Evolutionary conservation across 169 alveolate genomes (phyloP), one percentile per base, ranked within the genome.

Genomic region (Plasmodium berghei): DNA sequence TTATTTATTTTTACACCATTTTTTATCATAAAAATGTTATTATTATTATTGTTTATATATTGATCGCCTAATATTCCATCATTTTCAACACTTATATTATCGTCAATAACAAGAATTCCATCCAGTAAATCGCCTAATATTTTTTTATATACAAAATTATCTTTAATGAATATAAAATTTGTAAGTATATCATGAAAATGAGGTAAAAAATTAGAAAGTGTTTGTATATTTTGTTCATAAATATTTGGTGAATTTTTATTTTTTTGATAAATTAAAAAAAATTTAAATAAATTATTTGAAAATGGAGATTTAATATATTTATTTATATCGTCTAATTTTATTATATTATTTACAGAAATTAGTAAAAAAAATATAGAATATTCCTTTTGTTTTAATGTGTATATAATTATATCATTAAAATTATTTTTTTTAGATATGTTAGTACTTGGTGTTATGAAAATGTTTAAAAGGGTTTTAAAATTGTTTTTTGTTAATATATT

Each of bases 381-480:
- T 28, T 64, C 90, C 10, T 67, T 80, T 62, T 80, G 90, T 42
- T 66, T 69, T 9, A 80, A 61, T 1, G 90, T 67, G 34, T 48
- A 22, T 1, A 72, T 80, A 9, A 80, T 72, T 5, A 80, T 80
- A 62, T 80, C 90, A 3, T 48, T 20, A 45, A 22, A 4, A 40
- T 12, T 18, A 55, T 34, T 3, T 5, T 5, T 1, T 6, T 54
- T 64, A 2, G 58, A 2, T 24, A 22, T n/a, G 12, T 54, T 70
- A 16, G 66, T 46, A 34, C 34, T 70, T 5, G 83, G 42, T 0
- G 85, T 52, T 20, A 80, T 20, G 54, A 80, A 80, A 20, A 67
- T 80, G 2, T 28, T 55, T 48, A 80, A 22, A 62, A 34, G 42
- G 8, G 71, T n/a, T 28, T 80, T 64, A 14, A 80, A 26, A 64